A percentile compares a stretch with the other conserved stretches of the same genome.
Evolutionary conservation across 352 stramenopile genomes (phyloP).

Genomic region (Globisporangium iwayamae): DNA sequence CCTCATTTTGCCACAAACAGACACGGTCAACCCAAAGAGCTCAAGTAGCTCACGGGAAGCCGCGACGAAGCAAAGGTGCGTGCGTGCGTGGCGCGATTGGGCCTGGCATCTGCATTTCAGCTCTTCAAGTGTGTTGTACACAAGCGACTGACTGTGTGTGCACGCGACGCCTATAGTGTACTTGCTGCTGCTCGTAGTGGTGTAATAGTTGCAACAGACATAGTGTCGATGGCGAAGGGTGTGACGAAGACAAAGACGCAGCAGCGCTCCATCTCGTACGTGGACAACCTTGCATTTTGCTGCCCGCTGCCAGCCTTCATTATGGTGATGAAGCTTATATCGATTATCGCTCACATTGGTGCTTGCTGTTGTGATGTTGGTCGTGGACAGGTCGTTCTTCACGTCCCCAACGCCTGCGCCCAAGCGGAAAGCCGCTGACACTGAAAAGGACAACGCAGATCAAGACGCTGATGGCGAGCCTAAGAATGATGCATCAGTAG

Average conservation of each 20-base stretch:
- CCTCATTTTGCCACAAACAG: constrained; percentile 1
- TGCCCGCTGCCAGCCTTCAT: background rate
- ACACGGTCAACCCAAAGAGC: background rate
- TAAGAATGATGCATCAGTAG: background rate
- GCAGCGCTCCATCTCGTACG: constrained; percentile 70
- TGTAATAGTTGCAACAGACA: background rate
- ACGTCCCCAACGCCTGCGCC: constrained; percentile 17
- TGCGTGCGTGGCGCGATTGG: background rate
- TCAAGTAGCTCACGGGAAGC: background rate
- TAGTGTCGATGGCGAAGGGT: constrained; percentile 10
- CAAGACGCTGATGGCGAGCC: background rate
- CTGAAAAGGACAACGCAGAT: constrained; percentile 4
- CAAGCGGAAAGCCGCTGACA: constrained; percentile 35
- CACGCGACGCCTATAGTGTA: background rate
- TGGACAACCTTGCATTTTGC: background rate
- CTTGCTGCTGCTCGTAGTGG: background rate
- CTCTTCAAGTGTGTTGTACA: background rate
- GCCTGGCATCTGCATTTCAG: background rate
- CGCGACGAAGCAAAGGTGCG: background rate
- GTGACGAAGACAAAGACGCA: constrained; percentile 35
- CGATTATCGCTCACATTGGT: no score
- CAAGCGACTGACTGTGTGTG: background rate
- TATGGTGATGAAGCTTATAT: background rate
- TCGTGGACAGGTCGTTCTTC: constrained; percentile 55
- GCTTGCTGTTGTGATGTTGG: background rate